Base-by-base conservation (phyloP, 352 stramenopile species). In the Pilasporangium apinafurcum region DNA sequence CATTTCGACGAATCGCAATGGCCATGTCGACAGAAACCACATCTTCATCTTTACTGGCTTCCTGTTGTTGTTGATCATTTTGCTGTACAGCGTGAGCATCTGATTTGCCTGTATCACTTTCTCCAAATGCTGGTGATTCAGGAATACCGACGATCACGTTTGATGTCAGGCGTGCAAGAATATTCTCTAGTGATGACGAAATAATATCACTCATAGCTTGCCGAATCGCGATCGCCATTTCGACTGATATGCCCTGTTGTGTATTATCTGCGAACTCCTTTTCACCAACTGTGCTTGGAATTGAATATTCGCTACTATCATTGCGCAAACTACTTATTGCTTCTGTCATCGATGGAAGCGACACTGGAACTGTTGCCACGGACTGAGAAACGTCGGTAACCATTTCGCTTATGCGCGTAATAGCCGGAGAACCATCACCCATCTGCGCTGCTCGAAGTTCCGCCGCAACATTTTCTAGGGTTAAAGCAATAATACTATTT, bases 161-260 rank as follows among this genome's bases (percentile, higher is more conserved):
- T 9, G 45, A 20, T 5, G 57, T 32, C 12, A 69, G 49, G 6
- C 53, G 59, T 5, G 42, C 14, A 20, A 62, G 38, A 24, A 44
- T 53, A 26, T 32, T 62, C n/a, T 67, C 59, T 12, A 73, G 30
- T 8, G 62, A 69, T 37, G 56, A 48, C 6, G 62, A 48, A 20
- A 73, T 53, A 39, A 73, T 64, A 4, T 48, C 59, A 3, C 53
- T 62, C 20, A 73, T 52, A 17, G 47, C 67, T 28, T 64, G 51
- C 32, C 51, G 55, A 46, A 74, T 65, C 6, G 65, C 56, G 30
- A 62, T 60, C 25, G 62, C 56, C 59, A 74, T 65, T 48, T 64
- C 53, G 4, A 64, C 48, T 4, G 59, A 64, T 37, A 73, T 39
- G 10, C 27, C 16, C n/a, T 37, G 13, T 12, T 49, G 18, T 18